Base-by-base conservation (phyloP, 1,139 yeast species). In the Scheffersomyces quercinus region DNA sequence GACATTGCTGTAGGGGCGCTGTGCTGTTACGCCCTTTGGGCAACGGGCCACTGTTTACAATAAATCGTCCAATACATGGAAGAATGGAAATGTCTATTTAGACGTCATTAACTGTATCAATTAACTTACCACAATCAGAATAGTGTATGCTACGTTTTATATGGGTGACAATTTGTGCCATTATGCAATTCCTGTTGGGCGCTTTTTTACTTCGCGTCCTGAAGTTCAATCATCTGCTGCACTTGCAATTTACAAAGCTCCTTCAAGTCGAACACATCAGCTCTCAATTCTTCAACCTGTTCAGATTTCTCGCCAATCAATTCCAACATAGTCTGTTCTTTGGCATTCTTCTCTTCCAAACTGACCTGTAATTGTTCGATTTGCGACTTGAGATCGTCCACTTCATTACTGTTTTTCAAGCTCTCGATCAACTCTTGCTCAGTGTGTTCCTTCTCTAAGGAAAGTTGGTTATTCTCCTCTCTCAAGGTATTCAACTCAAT, bases 231-330 rank as follows among this genome's bases (percentile, higher is more conserved):
- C 78, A 91, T 75, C 55, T 90, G 95, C 61, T 88, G 95, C 29
- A 90, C 93, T 63, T 93, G 99, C 49, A 79, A 77, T 48, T 81
- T 77, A 60, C 90, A 80, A 70, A 91, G 71, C 35, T 86, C 91
- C 64, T 91, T 93, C 64, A 93, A 72, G 62, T 93, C 99, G 5
- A 74, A 77, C 12, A 95, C 93, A 59, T 93, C 99, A 4, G 96
- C 96, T 51, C 76, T 75, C 41, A 95, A 72, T 64, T 93, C 99
- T 44, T 84, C 88, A 5, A 88, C 93, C 51, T 75, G 77, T 61
- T 95, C 99, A 11, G 90, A 79, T 60, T 91, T 90, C 56, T 91
- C 97, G 4, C 97, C 97, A 14, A 91, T 74, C 50, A 89, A 65
- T 54, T 85, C 88, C 47, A 91, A 67, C 48, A 93, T 81, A 3